These are phyloP conservation scores for Chenopodium album DNA, from an alignment of 148 eudicot species.

Conservation along the genomic window DNA sequence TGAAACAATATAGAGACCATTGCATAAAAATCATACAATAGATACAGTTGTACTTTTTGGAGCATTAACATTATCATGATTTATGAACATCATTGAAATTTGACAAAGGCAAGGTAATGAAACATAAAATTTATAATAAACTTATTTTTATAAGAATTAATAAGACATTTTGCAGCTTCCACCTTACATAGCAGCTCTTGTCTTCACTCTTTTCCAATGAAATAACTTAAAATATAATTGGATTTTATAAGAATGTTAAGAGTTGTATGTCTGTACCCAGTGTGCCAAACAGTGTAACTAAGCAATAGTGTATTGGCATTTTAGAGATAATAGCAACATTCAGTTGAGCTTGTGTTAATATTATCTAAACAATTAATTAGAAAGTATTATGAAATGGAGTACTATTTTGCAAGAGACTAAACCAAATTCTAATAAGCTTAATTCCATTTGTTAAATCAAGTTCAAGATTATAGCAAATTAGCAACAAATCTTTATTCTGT, in stretches of 20 bases:
- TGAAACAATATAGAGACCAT: slow-evolving; percentile 29
- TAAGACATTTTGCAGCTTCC: neutral
- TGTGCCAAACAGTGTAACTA: neutral
- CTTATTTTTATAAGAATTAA: too few species aligned
- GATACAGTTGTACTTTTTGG: neutral
- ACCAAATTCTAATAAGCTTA: neutral
- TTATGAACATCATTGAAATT: neutral
- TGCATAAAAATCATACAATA: neutral
- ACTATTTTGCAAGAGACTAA: neutral
- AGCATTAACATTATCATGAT: neutral
- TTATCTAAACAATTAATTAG: neutral
- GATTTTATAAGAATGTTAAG: neutral
- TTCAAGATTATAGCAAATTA: neutral
- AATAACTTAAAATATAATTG: neutral
- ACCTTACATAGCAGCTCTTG: neutral
- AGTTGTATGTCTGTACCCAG: too few species aligned
- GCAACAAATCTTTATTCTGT: neutral
- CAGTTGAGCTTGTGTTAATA: neutral
- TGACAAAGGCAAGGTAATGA: neutral
- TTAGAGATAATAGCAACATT: neutral
- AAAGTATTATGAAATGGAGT: neutral
- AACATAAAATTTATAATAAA: neutral
- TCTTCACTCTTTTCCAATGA: neutral
- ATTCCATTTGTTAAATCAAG: too few species aligned
- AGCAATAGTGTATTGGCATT: neutral